Evolutionary conservation across 148 eudicot genomes (phyloP).

Genomic region (Arctostaphylos glauca): DNA sequence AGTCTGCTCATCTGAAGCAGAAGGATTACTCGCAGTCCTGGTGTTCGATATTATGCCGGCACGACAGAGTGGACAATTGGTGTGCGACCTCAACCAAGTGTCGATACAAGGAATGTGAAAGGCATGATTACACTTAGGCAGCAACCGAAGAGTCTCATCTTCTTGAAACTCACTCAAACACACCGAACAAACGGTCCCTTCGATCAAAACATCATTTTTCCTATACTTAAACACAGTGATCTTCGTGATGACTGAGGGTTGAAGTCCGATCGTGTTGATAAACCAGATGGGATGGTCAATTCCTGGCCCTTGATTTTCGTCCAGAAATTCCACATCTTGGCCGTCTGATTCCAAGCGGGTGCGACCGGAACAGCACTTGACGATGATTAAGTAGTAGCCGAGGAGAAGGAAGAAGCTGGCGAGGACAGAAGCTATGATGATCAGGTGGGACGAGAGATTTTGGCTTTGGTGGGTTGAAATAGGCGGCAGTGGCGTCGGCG

Average conservation of each 20-base stretch:
- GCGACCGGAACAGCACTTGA: constrained; percentile 28
- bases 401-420: constrained; percentile 31
- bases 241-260: constrained; percentile 44
- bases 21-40: constrained; percentile 4
- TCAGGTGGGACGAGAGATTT: constrained; percentile 28
- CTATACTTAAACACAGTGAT: constrained; percentile 44
- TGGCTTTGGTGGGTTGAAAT: background rate
- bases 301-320: constrained; percentile 25
- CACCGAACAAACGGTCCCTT: constrained; percentile 54
- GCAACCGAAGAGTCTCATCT: constrained; percentile 45
- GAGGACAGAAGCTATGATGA: constrained; percentile 30
- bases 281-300: constrained; percentile 65
- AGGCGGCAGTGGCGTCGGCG: constrained; percentile 25
- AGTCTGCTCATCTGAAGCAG: constrained; percentile 24
- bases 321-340: background rate
- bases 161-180: constrained; percentile 60
- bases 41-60: constrained; percentile 33
- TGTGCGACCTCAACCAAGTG: constrained; percentile 67
- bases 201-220: constrained; percentile 36
- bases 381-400: constrained; percentile 31
- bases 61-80: constrained; percentile 64
- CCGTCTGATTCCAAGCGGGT: constrained; percentile 8
- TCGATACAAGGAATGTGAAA: constrained; percentile 71
- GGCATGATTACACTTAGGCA: constrained; percentile 72
- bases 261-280: constrained; percentile 53